Evolutionary conservation across 345 rosid genomes (phyloP).

Genomic region (Cardamine resedifolia): DNA sequence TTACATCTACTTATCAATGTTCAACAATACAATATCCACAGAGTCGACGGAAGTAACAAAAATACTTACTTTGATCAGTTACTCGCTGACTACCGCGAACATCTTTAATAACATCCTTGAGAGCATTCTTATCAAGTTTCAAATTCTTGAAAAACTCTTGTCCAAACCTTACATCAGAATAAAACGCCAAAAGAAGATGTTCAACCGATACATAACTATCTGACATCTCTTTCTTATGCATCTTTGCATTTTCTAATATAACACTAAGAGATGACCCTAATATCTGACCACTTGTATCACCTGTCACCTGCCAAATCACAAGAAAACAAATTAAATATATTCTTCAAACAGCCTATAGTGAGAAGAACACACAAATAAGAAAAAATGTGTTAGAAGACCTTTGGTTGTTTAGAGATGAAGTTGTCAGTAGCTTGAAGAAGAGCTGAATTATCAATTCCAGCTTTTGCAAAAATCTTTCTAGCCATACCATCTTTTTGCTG

Average conservation of each 20-base stretch:
- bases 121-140: slow-evolving; percentile 58
- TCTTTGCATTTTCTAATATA: slow-evolving; percentile 59
- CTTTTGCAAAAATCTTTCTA: slow-evolving; percentile 73
- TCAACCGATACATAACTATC: slow-evolving; percentile 83
- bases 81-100: slow-evolving; percentile 88
- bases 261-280: slow-evolving; percentile 56
- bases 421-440: slow-evolving; percentile 66
- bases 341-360: background rate
- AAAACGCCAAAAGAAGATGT: slow-evolving; percentile 68
- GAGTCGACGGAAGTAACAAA: background rate
- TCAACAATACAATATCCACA: background rate
- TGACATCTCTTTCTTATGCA: slow-evolving; percentile 69
- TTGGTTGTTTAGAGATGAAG: slow-evolving; percentile 75
- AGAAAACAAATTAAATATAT: background rate
- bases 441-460: slow-evolving; percentile 65
- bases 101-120: slow-evolving; percentile 66
- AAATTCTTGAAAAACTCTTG: slow-evolving; percentile 56
- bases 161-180: slow-evolving; percentile 75
- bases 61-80: slow-evolving; percentile 74
- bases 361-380: background rate
- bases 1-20: background rate
- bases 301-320: slow-evolving; percentile 52
- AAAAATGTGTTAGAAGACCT: background rate
- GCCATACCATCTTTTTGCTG: slow-evolving; percentile 93
- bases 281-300: slow-evolving; percentile 65